phyloP scores from a whole-genome alignment of 371 early-diverging fungal species.

The Apophysomyces sp. region DNA sequence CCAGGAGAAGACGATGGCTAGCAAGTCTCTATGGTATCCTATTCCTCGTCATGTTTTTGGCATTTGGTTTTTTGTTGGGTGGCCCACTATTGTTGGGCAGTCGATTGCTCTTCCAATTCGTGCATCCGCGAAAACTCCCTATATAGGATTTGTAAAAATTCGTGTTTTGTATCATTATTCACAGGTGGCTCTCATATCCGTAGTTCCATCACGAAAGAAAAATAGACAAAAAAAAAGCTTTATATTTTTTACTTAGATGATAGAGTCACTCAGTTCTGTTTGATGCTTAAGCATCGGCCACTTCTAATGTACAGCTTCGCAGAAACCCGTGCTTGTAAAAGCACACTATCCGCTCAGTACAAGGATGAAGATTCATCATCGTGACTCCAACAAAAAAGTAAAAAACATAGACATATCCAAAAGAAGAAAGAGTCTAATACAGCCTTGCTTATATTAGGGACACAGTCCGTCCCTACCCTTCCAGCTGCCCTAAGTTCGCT shows the following conservation, averaged over 20 bases:
- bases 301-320: background rate
- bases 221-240: background rate
- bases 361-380: slow-evolving; percentile 2
- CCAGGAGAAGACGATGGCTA: slow-evolving; percentile 56
- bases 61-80: slow-evolving; percentile 59
- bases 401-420: too few species aligned
- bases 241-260: background rate
- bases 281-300: background rate
- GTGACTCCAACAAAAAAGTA: background rate
- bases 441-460: too few species aligned
- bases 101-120: slow-evolving; percentile 8
- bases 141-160: slow-evolving; percentile 14
- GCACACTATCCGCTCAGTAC: slow-evolving; percentile 1
- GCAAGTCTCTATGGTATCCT: slow-evolving; percentile 69
- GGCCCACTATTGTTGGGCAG: slow-evolving; percentile 57
- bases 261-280: background rate
- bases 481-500: too few species aligned
- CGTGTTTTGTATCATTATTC: background rate
- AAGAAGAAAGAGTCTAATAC: too few species aligned
- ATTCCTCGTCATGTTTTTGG: slow-evolving; percentile 60
- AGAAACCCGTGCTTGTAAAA: background rate
- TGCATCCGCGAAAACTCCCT: slow-evolving; percentile 26
- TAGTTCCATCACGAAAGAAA: background rate
- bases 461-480: too few species aligned
- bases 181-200: too few species aligned